Percentiles rank a stretch among this genome's conserved stretches.
These are phyloP conservation scores for Baeospora myosura DNA, from an alignment of 1,284 basidiomycete genomes.

Conservation along the genomic window DNA sequence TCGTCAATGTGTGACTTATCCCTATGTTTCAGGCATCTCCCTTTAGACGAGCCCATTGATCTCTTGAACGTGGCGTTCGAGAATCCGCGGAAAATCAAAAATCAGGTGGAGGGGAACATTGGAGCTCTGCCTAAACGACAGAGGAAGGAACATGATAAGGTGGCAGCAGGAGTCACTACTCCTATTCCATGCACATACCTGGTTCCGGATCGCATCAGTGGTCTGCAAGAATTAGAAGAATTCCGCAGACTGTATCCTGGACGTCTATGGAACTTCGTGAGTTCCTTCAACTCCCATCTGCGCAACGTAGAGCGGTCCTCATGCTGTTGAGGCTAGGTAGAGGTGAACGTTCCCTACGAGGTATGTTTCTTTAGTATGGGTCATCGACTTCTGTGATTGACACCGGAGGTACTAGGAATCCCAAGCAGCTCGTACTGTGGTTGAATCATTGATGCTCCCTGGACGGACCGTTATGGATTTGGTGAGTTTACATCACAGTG, in stretches of 20 bases:
- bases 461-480: conserved; percentile 87
- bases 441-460: conserved; percentile 79
- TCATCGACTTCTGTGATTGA: conserved; percentile 3
- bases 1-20: conserved; percentile 6
- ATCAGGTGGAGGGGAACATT: conserved; percentile 40
- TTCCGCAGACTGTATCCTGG: conserved; percentile 64
- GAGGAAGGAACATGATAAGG: conserved; percentile 23
- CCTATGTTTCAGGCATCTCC: conserved; percentile 63
- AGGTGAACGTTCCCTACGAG: conserved; percentile 78
- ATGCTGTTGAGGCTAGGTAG: too few species aligned
- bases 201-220: conserved; percentile 87
- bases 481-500: conserved; percentile 34
- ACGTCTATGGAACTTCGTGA: conserved; percentile 84
- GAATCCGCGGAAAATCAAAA: conserved; percentile 69
- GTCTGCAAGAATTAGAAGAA: conserved; percentile 71
- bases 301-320: conserved; percentile 1
- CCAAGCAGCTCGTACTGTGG: conserved; percentile 40
- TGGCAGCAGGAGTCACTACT: conserved; percentile 14
- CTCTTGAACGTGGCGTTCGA: conserved; percentile 95
- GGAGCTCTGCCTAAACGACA: conserved; percentile 33
- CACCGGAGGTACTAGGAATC: conserved; percentile 48
- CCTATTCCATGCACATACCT: conserved; percentile 46
- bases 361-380: conserved; percentile 32
- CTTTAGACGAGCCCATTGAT: conserved; percentile 78
- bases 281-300: too few species aligned